Evolutionary conservation across 768 basidiomycete species (phyloP), one percentile per base, ranked within the genome.

Genomic region (Macrolepiota albuminosa): DNA sequence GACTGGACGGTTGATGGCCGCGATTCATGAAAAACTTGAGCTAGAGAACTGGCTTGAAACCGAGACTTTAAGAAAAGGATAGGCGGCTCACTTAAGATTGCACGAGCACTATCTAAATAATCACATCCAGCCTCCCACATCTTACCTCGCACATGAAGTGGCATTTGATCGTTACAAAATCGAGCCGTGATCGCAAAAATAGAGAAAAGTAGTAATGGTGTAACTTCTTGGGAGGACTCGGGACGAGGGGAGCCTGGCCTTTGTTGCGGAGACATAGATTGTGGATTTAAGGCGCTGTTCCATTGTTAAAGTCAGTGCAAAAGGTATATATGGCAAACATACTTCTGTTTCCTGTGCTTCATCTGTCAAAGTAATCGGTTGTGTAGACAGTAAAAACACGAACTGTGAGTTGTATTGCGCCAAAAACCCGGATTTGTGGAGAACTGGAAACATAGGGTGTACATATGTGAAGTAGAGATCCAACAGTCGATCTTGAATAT

Each of bases 141-240:
- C 61, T 81, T 81, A n/a, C 81, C 82, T 54, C 73, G 72, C 6
- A 74, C 67, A 39, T 79, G 77, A 55, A 75, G 63, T 64, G 81
- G 77, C 63, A 77, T 68, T 58, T 81, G 79, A 16, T 81, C 80
- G 18, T 83, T 75, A 7, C 75, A 78, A 64, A 89, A 94, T 11
- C 92, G 84, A 11, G 91, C 88, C 43, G 92, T 84, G 54, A 93
- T 81, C 9, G 93, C 81, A 68, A 93, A 93, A 72, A 95, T 92
- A 2, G 89, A 81, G 29, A 94, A 75, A 14, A 95, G 79, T 9
- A 94, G 71, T 34, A 94, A 73, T 47, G 85, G 84, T 3, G 88
- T 86, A 21, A 86, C 70, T 66, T 80, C 81, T 67, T 89, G 88
- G 21, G 84, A 80, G 10, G 81, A 74, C 63, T 87, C 84, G 10